These are phyloP conservation scores for Rostrohypoxylon terebratum DNA, from an alignment of 495 filamentous ascomycete genomes.

Conservation along the genomic window DNA sequence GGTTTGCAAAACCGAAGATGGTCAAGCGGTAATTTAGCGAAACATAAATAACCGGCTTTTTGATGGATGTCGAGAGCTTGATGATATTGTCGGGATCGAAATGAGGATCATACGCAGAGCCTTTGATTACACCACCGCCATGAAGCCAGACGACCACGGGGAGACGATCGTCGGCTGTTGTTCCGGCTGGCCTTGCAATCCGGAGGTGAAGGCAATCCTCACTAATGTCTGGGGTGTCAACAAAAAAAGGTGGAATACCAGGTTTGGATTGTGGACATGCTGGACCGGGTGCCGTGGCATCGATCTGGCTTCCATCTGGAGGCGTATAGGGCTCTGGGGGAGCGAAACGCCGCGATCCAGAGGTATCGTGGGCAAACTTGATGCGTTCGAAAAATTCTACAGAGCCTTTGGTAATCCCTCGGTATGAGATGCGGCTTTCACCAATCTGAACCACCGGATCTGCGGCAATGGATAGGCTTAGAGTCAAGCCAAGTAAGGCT, in stretches of 20 bases:
- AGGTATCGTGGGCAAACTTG: neutral
- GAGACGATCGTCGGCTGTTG: neutral
- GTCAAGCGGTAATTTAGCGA: neutral
- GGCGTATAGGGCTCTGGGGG: neutral
- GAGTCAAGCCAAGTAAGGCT: neutral
- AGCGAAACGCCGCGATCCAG: neutral
- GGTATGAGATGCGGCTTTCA: neutral
- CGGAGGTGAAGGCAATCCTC: slow-evolving; percentile 5
- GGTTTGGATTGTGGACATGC: neutral
- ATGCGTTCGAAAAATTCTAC: neutral
- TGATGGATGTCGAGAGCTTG: neutral
- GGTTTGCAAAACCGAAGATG: slow-evolving; percentile 8
- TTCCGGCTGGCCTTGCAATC: neutral
- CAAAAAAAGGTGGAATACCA: neutral
- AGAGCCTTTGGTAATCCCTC: neutral
- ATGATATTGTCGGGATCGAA: slow-evolving; percentile 1
- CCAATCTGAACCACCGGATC: neutral
- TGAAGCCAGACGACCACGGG: neutral
- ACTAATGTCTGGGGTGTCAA: neutral
- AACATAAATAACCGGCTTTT: slow-evolving; percentile 3
- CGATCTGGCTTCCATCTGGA: neutral
- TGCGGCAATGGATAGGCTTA: neutral
- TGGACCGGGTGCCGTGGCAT: neutral
- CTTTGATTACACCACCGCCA: neutral
- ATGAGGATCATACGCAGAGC: neutral